phyloP scores from a whole-genome alignment of 2,329 filamentous ascomycete genomes.

The Fusarium udum region DNA sequence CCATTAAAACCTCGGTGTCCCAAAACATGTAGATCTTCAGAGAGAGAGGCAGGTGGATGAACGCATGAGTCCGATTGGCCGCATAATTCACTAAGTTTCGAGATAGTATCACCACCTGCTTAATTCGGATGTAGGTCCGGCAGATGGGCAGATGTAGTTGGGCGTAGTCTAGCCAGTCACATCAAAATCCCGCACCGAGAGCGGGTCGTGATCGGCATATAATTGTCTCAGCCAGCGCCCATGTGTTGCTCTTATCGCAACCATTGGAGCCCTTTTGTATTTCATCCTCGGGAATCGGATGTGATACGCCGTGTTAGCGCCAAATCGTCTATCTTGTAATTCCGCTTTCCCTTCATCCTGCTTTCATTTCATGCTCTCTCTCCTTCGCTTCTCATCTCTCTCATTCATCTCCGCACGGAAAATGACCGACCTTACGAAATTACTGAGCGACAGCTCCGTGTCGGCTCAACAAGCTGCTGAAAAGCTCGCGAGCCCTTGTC shows the following conservation, averaged over 20 bases:
- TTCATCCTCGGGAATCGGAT: neutral
- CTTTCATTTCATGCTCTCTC: neutral
- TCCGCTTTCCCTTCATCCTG: neutral
- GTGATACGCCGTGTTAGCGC: neutral
- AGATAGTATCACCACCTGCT: slow-evolving; percentile 34
- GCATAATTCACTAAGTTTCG: neutral
- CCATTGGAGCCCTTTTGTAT: slow-evolving; percentile 10
- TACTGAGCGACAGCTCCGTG: slow-evolving; percentile 10
- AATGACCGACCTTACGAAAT: slow-evolving; percentile 20
- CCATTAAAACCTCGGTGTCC: neutral
- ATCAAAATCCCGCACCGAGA: slow-evolving; percentile 1
- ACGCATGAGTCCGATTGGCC: slow-evolving; percentile 16
- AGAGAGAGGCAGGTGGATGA: slow-evolving; percentile 25
- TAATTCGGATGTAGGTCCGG: slow-evolving; percentile 26
- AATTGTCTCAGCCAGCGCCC: slow-evolving; percentile 21
- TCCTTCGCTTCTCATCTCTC: neutral
- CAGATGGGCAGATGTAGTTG: neutral
- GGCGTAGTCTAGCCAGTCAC: slow-evolving; percentile 13
- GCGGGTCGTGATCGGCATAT: slow-evolving; percentile 32
- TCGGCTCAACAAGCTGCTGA: slow-evolving; percentile 21
- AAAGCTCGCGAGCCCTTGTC: slow-evolving; percentile 8
- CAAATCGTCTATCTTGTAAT: neutral
- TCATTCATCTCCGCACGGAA: neutral
- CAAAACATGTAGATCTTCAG: slow-evolving; percentile 8
- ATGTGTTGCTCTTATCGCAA: slow-evolving; percentile 31